Conservation (phyloP, 352 stramenopile genomes). For the Globisporangium cystogenes region DNA sequence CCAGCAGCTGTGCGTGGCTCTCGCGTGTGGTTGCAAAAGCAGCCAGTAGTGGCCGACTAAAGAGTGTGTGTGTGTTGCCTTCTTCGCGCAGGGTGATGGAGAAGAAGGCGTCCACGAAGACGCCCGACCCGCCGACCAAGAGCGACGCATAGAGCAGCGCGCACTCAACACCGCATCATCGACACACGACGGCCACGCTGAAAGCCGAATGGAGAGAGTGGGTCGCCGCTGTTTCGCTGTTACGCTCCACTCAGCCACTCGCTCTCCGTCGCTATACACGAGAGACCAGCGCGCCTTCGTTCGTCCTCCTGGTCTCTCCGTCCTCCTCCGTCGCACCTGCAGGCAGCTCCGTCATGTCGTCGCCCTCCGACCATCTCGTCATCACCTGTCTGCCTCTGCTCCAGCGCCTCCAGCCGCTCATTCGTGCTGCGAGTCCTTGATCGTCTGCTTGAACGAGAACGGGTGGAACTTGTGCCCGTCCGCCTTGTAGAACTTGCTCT, state of each 20-base stretch:
- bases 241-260: background rate
- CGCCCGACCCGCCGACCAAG: background rate
- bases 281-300: background rate
- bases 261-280: constrained; percentile 5
- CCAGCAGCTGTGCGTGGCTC: constrained; percentile 55
- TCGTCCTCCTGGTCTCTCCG: background rate
- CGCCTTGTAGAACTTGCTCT: constrained; percentile 99
- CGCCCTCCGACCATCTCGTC: too few relatives aligned
- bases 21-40: too few relatives aligned
- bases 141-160: background rate
- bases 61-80: too few relatives aligned
- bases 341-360: too few relatives aligned
- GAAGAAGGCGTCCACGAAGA: constrained; percentile 53
- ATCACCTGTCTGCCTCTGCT: too few relatives aligned
- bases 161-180: too few relatives aligned
- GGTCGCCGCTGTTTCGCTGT: background rate
- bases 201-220: background rate
- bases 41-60: too few relatives aligned
- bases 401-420: constrained; percentile 12
- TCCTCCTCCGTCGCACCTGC: background rate
- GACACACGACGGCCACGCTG: background rate
- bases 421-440: constrained; percentile 53
- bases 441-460: constrained; percentile 91
- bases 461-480: constrained; percentile 97
- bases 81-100: constrained; percentile 51